These are phyloP conservation scores for Phytophthora sp. DNA, from an alignment of 352 stramenopile species.

Conservation along the genomic window DNA sequence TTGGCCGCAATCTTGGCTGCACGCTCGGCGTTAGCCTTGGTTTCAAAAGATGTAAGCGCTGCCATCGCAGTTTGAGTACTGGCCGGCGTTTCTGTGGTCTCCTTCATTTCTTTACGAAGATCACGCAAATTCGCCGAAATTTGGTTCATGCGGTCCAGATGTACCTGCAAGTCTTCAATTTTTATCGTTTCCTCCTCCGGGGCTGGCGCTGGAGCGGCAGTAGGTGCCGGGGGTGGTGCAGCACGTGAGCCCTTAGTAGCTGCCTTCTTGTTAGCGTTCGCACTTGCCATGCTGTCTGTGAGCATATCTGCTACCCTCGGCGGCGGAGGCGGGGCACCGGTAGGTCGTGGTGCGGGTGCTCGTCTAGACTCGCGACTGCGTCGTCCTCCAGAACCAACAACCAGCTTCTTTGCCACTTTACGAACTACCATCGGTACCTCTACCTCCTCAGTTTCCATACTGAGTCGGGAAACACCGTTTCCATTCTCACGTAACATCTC, in stretches of 20 bases:
- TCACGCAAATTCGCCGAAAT: conserved; percentile 64
- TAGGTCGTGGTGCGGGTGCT: conserved; percentile 25
- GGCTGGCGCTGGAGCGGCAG: neutral
- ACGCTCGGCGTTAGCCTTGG: conserved; percentile 60
- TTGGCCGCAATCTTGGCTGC: conserved; percentile 62
- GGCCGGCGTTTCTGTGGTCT: conserved; percentile 43
- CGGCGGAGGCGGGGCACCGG: conserved; percentile 24
- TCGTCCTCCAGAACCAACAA: conserved; percentile 42
- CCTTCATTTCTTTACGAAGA: conserved; percentile 52
- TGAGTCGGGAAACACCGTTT: conserved; percentile 12
- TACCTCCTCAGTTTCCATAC: conserved; percentile 31
- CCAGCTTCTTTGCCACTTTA: conserved; percentile 51
- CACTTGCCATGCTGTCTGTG: conserved; percentile 37
- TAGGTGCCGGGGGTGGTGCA: conserved; percentile 15
- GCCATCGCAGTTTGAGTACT: conserved; percentile 58
- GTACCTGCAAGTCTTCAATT: conserved; percentile 68
- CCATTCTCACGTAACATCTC: conserved; percentile 49
- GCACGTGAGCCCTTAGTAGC: conserved; percentile 1
- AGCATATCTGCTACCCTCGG: conserved; percentile 38
- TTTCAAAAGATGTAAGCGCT: conserved; percentile 56
- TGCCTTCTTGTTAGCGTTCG: conserved; percentile 19
- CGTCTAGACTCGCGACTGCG: conserved; percentile 33
- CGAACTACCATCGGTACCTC: conserved; percentile 55
- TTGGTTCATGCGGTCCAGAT: conserved; percentile 79
- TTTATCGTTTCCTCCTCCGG: conserved; percentile 51